These are phyloP conservation scores for Chaetomium strumarium DNA, from an alignment of 2,329 filamentous ascomycete species.

Conservation along the genomic window DNA sequence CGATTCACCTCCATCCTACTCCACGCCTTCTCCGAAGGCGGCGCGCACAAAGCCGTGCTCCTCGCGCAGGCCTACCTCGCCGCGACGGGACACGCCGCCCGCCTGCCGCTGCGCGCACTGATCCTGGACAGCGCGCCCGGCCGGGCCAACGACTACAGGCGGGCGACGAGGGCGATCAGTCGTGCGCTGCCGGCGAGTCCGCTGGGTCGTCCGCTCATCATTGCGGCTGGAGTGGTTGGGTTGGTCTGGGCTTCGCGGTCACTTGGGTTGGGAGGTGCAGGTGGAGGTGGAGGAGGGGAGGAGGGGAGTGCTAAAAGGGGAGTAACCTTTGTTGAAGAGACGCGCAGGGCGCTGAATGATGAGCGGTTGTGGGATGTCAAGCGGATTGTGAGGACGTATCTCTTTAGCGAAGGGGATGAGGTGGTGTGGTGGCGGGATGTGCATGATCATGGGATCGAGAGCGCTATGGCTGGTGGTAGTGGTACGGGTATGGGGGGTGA, in stretches of 20 bases:
- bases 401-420: conserved; percentile 25
- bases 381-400: conserved; percentile 17
- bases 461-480: not conserved
- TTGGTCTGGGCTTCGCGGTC: conserved; percentile 13
- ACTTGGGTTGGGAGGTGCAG: conserved; percentile 7
- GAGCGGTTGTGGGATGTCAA: conserved; percentile 14
- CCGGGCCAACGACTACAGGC: not conserved
- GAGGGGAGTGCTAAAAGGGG: conserved; percentile 5
- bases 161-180: not conserved
- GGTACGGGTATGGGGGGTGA: not conserved
- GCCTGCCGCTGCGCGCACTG: conserved; percentile 13
- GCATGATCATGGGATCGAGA: conserved; percentile 19
- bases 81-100: conserved; percentile 24
- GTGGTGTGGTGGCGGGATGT: conserved; percentile 24
- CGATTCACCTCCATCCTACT: conserved; percentile 29
- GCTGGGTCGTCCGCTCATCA: no score
- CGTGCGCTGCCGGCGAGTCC: not conserved
- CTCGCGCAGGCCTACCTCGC: conserved; percentile 34
- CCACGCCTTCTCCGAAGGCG: conserved; percentile 47
- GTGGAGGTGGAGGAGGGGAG: conserved; percentile 4
- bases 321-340: conserved; percentile 18
- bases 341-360: conserved; percentile 21
- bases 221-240: not conserved
- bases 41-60: conserved; percentile 34
- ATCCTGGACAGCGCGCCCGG: conserved; percentile 17